Base-by-base conservation (phyloP, 176 grass and related monocot genomes). In the Aegilops sharonensis region DNA sequence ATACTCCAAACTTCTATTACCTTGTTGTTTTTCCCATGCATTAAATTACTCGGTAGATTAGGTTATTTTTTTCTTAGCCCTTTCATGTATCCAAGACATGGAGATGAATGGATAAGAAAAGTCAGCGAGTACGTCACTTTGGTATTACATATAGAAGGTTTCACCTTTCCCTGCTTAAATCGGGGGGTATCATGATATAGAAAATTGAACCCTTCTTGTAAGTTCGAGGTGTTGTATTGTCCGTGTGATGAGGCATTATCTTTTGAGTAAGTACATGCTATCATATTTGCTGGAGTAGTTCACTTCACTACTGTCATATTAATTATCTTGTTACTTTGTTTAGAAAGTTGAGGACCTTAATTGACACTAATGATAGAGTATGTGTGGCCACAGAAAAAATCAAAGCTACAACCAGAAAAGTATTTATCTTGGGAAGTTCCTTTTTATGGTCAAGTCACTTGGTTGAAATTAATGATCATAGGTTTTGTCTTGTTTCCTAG, bases 231-330 rank as follows among this genome's bases (percentile, higher is more conserved):
- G 67, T 45, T 98, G 35, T 95, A 95, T 89, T 87, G 88, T 79
- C 82, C 94, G 2, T 98, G 91, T 76, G 90, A 94, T 80, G 86
- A 89, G 79, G 80, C 84, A 71, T 90, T 98, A 36, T 87, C 73
- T 42, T 91, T 88, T 12, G 81, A 80, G 96, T 98, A 87, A 92
- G 91, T 98, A 78, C 2, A 60, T 0, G 67, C 61, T 78, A 81
- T 39, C 60, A 35, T 78, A 47, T 78, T 78, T 84, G 6, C 34
- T 77, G 5, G 11, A 78, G 78, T 68, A 9, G 59, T 65, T 83
- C 64, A 77, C 54, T 73, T 15, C 9, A 45, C 32, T 80, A 45
- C 4, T 61, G 3, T 72, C 80, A 50, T 82, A 85, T 56, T 78
- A 87, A 66, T 27, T 27, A 27, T 27, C 27, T 27, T 27, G 27